Evolutionary conservation across 73 alveolate genomes (phyloP).

Genomic region (Durusdinium trenchii): DNA sequence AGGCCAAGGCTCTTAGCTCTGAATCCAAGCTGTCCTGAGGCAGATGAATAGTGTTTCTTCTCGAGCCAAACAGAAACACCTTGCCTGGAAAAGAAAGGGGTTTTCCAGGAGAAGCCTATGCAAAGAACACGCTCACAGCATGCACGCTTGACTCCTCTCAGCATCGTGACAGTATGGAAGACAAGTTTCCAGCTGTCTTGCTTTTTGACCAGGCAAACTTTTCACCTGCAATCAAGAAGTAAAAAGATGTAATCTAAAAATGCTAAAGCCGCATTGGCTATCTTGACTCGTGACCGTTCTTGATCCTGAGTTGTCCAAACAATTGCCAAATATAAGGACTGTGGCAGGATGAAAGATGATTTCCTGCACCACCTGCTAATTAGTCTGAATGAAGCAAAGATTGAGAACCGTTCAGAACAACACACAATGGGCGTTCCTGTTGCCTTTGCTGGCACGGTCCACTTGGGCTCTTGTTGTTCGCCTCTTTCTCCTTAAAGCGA

Average conservation of each 20-base stretch:
- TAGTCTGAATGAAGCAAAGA: too few species aligned
- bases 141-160: not conserved
- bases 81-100: conserved; percentile 47
- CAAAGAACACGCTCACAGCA: not conserved
- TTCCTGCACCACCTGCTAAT: too few species aligned
- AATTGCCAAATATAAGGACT: too few species aligned
- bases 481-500: too few species aligned
- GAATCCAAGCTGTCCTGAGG: conserved; percentile 43
- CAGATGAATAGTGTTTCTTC: not conserved
- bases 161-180: not conserved
- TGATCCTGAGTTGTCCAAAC: not conserved
- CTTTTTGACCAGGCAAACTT: conserved; percentile 61
- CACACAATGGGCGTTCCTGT: too few species aligned
- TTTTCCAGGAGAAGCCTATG: conserved; percentile 68
- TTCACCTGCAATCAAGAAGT: conserved; percentile 32
- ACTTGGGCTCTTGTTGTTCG: too few species aligned
- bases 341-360: too few species aligned
- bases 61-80: not conserved
- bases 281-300: not conserved
- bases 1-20: conserved; percentile 40
- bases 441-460: too few species aligned
- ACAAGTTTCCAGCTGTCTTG: conserved; percentile 52
- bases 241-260: not conserved
- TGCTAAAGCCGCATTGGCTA: too few species aligned
- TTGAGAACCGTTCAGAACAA: too few species aligned